Conservation (phyloP, 345 rosid species). For the sweet orange (Citrus sinensis) region DVS_A1.0 CM039167.1:17772501-17773000, state of each 20-base stretch:
- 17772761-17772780: constrained; percentile 19
- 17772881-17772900: constrained; percentile 40
- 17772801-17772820: constrained; percentile 84
- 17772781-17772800: constrained; percentile 84
- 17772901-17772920: constrained; percentile 26
- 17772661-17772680: too few species aligned
- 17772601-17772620: too few species aligned
- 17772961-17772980: constrained; percentile 34
- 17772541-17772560: too few species aligned
- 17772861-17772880: constrained; percentile 63
- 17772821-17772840: constrained; percentile 79
- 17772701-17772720: too few species aligned
- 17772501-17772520: too few species aligned
- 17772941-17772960: constrained; percentile 43
- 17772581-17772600: too few species aligned
- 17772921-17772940: constrained; percentile 39
- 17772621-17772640: too few species aligned
- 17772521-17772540: too few species aligned
- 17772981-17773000: constrained; percentile 98
- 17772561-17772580: too few species aligned
- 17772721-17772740: neutral
- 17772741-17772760: neutral
- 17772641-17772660: too few species aligned
- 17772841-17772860: constrained; percentile 71
- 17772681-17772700: too few species aligned